phyloP scores from a whole-genome alignment of 148 eudicot genomes.

The Vaccinium myrtillus region DNA sequence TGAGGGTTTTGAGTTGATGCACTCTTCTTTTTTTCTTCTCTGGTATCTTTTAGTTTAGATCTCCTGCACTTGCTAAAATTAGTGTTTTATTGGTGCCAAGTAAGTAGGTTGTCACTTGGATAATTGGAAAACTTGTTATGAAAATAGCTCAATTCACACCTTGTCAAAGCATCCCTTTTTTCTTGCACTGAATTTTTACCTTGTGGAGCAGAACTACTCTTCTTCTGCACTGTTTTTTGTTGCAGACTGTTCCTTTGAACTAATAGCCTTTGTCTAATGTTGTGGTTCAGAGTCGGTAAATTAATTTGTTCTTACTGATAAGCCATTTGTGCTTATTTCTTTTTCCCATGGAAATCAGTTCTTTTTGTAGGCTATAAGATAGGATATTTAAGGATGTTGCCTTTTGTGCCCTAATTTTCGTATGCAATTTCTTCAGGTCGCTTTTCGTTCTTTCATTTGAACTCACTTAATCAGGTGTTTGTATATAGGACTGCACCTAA shows the following conservation, averaged over 20 bases:
- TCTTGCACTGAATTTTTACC: not conserved
- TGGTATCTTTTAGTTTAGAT: not conserved
- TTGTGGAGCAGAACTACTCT: not conserved
- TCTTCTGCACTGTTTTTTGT: conserved; percentile 1
- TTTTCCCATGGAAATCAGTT: not conserved
- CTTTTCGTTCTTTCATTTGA: not conserved
- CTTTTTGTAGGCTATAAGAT: not conserved
- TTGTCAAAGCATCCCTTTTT: not conserved
- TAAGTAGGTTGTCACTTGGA: not conserved
- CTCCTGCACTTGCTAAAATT: not conserved
- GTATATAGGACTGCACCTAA: not conserved
- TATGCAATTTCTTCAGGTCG: not conserved
- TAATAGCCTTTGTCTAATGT: not conserved
- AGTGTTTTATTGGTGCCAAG: not conserved
- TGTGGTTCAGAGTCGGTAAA: not conserved
- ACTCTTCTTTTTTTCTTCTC: not conserved
- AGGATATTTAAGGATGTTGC: not conserved
- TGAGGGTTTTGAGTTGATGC: not conserved
- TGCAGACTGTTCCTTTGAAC: not conserved
- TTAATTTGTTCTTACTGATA: not conserved
- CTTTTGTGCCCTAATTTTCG: not conserved
- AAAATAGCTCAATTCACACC: not conserved
- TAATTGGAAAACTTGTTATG: not conserved
- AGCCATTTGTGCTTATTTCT: not conserved
- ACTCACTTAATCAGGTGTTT: not conserved